phyloP scores from a whole-genome alignment of 495 filamentous ascomycete species.

The Copromyces sp. region DNA sequence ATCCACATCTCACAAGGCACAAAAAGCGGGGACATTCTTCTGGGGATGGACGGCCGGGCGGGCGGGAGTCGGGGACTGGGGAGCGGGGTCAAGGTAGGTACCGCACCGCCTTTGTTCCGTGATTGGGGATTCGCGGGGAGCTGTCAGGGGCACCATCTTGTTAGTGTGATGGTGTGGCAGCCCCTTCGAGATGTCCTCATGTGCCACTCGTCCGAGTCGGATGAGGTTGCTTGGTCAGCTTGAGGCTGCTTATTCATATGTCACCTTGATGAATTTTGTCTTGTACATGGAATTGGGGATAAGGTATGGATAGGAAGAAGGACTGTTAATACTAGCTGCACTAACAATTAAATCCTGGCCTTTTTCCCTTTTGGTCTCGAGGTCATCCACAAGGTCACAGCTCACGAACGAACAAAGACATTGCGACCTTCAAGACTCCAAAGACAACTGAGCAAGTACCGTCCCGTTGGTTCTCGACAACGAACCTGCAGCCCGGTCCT shows the following conservation, averaged over 20 bases:
- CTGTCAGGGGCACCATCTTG: not conserved
- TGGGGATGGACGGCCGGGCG: not conserved
- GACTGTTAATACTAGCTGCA: not conserved
- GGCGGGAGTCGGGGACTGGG: no score
- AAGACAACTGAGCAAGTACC: not conserved
- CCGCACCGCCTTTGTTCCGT: not conserved
- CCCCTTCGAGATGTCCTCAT: not conserved
- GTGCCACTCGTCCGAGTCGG: not conserved
- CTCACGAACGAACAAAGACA: not conserved
- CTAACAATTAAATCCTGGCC: not conserved
- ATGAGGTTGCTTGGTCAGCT: not conserved
- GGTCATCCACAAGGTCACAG: not conserved
- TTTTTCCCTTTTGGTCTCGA: not conserved
- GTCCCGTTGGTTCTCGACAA: not conserved
- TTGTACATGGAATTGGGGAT: not conserved
- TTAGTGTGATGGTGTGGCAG: not conserved
- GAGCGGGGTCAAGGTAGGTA: not conserved
- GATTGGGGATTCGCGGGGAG: not conserved
- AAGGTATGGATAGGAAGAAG: not conserved
- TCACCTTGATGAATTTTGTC: not conserved
- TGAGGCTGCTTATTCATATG: not conserved
- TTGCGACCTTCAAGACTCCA: not conserved
- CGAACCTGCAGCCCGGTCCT: not conserved
- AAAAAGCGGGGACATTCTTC: not conserved
- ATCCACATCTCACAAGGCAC: not conserved